Evolutionary conservation across 2,329 filamentous ascomycete genomes (phyloP).

Genomic region (Bisporella sp.): DNA sequence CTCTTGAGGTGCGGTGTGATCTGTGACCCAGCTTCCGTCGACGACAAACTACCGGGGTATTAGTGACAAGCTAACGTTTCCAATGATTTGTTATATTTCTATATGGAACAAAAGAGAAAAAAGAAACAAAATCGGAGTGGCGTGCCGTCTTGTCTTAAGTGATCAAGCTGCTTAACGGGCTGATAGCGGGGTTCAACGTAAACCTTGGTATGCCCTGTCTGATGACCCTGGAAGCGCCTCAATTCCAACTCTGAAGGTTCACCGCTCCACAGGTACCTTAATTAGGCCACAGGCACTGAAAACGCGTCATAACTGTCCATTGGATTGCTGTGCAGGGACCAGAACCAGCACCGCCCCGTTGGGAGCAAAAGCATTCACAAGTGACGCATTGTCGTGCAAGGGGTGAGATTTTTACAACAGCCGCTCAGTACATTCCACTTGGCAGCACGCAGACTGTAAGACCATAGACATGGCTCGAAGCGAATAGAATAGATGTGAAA

Average conservation of each 20-base stretch:
- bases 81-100: too few relatives aligned
- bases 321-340: neutral
- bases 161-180: conserved; percentile 8
- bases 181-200: neutral
- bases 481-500: too few relatives aligned
- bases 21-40: conserved; percentile 82
- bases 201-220: conserved; percentile 8
- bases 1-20: conserved; percentile 74
- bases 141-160: conserved; percentile 3
- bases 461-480: too few relatives aligned
- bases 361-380: too few relatives aligned
- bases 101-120: too few relatives aligned
- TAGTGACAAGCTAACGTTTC: neutral
- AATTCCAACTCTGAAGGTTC: conserved; percentile 14
- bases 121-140: neutral
- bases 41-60: conserved; percentile 70
- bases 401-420: neutral
- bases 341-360: neutral
- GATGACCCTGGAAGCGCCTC: conserved; percentile 10
- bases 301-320: conserved; percentile 14
- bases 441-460: neutral
- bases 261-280: conserved; percentile 13
- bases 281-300: conserved; percentile 3
- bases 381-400: neutral
- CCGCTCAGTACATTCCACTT: neutral